A percentile compares a stretch with the other conserved stretches of the same genome.
Conservation (phyloP, 345 rosid genomes). For the Salix suchowensis region DNA sequence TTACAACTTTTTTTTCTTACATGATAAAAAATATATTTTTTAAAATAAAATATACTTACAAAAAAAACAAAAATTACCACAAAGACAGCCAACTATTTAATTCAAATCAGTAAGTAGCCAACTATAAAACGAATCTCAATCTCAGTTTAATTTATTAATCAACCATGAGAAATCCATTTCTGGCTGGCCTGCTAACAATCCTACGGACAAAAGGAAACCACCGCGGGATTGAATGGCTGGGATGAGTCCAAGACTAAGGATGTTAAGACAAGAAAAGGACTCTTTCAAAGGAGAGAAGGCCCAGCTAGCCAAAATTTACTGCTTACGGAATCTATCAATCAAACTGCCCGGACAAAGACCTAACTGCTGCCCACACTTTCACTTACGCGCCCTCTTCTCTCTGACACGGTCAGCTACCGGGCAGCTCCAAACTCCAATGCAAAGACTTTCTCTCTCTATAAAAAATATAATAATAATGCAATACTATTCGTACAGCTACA, state of each 20-base stretch:
- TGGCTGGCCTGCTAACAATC: neutral
- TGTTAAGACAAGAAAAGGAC: neutral
- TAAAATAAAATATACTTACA: too few species aligned
- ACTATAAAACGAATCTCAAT: neutral
- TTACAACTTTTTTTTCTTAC: neutral
- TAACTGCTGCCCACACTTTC: conserved; percentile 18
- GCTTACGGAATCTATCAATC: conserved; percentile 10
- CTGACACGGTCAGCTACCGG: conserved; percentile 31
- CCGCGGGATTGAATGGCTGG: conserved; percentile 4
- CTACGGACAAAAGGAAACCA: neutral
- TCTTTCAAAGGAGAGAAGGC: neutral
- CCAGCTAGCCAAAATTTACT: neutral
- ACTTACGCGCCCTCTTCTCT: neutral
- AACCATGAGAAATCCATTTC: neutral
- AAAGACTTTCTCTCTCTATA: conserved; percentile 16
- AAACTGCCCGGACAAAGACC: conserved; percentile 28
- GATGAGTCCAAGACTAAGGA: neutral
- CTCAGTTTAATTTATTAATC: too few species aligned
- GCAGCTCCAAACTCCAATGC: conserved; percentile 47
- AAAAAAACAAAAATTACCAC: too few species aligned
- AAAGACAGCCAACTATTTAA: too few species aligned
- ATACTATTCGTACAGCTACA: neutral
- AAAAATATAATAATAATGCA: neutral
- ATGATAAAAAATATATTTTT: too few species aligned
- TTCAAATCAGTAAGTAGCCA: neutral